Evolutionary conservation across 805 yeast species (phyloP).

Genomic region (Diddensiella caesifluorescens): DNA sequence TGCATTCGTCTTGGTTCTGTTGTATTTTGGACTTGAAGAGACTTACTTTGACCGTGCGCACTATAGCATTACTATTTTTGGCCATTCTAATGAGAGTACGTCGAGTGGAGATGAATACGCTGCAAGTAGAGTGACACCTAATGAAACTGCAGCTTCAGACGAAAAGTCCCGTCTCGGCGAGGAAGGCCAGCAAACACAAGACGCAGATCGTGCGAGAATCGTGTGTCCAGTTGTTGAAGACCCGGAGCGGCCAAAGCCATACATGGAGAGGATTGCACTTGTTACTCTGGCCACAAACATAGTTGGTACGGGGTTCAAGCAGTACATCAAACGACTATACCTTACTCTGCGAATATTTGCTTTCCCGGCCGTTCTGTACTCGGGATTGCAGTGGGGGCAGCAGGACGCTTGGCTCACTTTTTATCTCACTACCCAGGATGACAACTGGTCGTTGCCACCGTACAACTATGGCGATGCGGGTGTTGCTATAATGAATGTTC

Average conservation of each 20-base stretch:
- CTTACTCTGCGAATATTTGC: conserved; percentile 34
- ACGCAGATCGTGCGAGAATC: not conserved
- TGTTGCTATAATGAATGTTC: conserved; percentile 72
- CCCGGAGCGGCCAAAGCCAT: conserved; percentile 30
- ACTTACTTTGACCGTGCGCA: conserved; percentile 43
- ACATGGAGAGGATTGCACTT: conserved; percentile 38
- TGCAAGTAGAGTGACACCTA: too few relatives aligned
- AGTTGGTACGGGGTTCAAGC: conserved; percentile 60
- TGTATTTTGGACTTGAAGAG: conserved; percentile 63
- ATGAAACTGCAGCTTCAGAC: too few relatives aligned
- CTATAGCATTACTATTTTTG: not conserved
- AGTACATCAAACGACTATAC: conserved; percentile 52
- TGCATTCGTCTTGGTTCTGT: conserved; percentile 49
- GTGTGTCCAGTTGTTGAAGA: not conserved
- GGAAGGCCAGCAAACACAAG: not conserved
- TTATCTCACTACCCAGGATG: conserved; percentile 69
- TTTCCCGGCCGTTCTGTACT: conserved; percentile 53
- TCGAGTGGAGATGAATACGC: not conserved
- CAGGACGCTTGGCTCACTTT: conserved; percentile 74
- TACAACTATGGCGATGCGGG: conserved; percentile 62
- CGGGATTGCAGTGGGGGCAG: conserved; percentile 71
- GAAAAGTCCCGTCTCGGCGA: not conserved
- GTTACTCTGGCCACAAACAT: conserved; percentile 46
- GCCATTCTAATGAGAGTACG: not conserved
- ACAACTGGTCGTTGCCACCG: conserved; percentile 58